These are phyloP conservation scores for Stachybotrys echinatus DNA, from an alignment of 2,329 filamentous ascomycete species.

Conservation along the genomic window DNA sequence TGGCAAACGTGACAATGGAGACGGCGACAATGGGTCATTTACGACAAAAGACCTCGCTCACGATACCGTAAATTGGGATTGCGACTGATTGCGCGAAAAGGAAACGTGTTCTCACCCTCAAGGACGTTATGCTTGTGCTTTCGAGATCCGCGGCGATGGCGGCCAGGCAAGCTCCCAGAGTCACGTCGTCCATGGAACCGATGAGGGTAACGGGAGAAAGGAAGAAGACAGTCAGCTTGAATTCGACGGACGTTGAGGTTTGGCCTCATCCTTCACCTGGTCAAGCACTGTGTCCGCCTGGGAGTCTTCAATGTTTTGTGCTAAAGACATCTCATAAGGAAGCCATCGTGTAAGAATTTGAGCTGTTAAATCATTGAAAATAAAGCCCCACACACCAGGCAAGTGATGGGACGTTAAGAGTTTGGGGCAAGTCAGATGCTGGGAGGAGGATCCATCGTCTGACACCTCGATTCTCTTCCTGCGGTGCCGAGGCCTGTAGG, in stretches of 20 bases:
- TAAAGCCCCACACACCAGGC: too few relatives aligned
- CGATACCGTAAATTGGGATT: background rate
- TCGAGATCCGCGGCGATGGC: background rate
- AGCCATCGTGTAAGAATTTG: too few relatives aligned
- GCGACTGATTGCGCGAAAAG: background rate
- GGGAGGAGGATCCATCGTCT: too few relatives aligned
- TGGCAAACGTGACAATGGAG: background rate
- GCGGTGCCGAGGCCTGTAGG: too few relatives aligned
- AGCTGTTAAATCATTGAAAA: too few relatives aligned
- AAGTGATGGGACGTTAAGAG: too few relatives aligned
- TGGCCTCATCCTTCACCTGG: too few relatives aligned
- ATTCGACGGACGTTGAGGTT: background rate
- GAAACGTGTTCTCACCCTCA: background rate
- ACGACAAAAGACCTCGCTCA: background rate
- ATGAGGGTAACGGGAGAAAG: background rate
- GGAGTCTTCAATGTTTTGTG: too few relatives aligned
- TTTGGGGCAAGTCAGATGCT: too few relatives aligned
- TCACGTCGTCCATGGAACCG: background rate
- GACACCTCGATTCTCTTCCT: too few relatives aligned
- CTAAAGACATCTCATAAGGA: too few relatives aligned
- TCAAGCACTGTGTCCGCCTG: too few relatives aligned
- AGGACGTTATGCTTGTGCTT: background rate
- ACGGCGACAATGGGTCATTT: background rate
- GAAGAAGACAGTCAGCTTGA: constrained; percentile 1
- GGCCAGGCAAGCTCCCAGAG: background rate